phyloP scores from a whole-genome alignment of 176 grass and related monocot species.

The Hsuehochloa calcarea region DNA sequence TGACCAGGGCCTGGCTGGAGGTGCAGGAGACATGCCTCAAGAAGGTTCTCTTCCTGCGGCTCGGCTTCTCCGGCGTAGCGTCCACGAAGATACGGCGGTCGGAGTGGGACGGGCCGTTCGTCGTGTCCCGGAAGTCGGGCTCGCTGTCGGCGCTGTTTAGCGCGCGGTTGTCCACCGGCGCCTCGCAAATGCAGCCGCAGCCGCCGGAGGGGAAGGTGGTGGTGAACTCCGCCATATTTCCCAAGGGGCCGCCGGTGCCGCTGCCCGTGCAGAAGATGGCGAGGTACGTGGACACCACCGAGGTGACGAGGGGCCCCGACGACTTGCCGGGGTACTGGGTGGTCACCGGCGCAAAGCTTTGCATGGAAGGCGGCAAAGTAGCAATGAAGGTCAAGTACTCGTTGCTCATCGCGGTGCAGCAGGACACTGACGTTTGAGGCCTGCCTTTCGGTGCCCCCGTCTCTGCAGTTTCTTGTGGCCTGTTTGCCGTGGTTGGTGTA shows the following conservation, averaged over 20 bases:
- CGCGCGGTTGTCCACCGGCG: conserved; percentile 44
- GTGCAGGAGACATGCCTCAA: conserved; percentile 74
- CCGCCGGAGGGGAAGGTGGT: conserved; percentile 48
- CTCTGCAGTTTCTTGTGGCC: background rate
- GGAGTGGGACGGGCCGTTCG: conserved; percentile 62
- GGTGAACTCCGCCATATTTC: conserved; percentile 88
- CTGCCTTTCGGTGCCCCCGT: too few species aligned
- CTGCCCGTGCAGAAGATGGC: conserved; percentile 76
- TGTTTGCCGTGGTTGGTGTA: conserved; percentile 8
- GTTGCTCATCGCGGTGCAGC: conserved; percentile 55
- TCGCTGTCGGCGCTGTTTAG: conserved; percentile 60
- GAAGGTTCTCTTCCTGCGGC: conserved; percentile 87
- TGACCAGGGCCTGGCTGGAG: conserved; percentile 83
- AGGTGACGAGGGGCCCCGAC: conserved; percentile 65
- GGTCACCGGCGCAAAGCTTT: conserved; percentile 81
- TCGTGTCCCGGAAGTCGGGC: conserved; percentile 51
- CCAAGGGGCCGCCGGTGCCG: conserved; percentile 80
- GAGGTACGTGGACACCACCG: conserved; percentile 67
- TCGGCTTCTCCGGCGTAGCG: conserved; percentile 68
- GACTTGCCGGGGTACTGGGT: conserved; percentile 91
- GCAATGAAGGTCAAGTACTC: conserved; percentile 81
- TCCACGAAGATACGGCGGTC: conserved; percentile 81
- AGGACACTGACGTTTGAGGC: conserved; percentile 44
- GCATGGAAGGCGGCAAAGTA: conserved; percentile 66
- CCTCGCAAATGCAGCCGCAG: conserved; percentile 5